Conservation (phyloP, 345 rosid species). For the Rhizophora apiculata region DNA sequence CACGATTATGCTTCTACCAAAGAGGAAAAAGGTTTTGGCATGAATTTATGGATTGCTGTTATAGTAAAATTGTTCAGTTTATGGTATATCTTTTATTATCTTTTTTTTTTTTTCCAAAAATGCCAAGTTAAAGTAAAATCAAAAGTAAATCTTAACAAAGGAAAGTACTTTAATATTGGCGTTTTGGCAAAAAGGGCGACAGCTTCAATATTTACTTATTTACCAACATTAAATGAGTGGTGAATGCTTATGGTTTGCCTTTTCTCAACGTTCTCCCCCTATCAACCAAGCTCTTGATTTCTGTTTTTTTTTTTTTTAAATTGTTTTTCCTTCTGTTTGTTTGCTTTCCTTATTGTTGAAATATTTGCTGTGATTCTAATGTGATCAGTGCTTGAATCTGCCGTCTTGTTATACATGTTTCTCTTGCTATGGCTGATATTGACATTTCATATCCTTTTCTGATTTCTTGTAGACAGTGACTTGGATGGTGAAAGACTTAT, state of each 20-base stretch:
- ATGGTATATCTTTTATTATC: background rate
- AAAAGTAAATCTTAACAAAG: background rate
- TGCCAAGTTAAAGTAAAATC: constrained; percentile 5
- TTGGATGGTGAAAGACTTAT: constrained; percentile 10
- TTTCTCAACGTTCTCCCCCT: background rate
- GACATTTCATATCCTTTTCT: constrained; percentile 22
- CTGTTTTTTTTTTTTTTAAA: background rate
- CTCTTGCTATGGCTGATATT: constrained; percentile 14
- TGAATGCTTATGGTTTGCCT: constrained; percentile 2
- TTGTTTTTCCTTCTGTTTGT: background rate
- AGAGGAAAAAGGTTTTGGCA: no score
- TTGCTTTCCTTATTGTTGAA: background rate
- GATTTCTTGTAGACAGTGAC: constrained; percentile 25
- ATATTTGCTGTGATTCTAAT: constrained; percentile 7
- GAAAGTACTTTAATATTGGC: constrained; percentile 6
- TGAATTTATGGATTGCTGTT: no score
- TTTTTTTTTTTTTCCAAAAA: background rate
- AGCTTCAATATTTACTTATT: constrained; percentile 1
- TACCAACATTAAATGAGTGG: background rate
- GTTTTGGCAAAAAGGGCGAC: no score
- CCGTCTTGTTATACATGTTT: constrained; percentile 8
- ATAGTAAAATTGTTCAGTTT: background rate
- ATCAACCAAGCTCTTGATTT: background rate
- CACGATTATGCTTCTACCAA: background rate
- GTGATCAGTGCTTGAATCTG: constrained; percentile 7